Evolutionary conservation across 2,329 filamentous ascomycete species (phyloP), one percentile per base, ranked within the genome.

Genomic region (Teratosphaeria pseudoeucalypti): DNA sequence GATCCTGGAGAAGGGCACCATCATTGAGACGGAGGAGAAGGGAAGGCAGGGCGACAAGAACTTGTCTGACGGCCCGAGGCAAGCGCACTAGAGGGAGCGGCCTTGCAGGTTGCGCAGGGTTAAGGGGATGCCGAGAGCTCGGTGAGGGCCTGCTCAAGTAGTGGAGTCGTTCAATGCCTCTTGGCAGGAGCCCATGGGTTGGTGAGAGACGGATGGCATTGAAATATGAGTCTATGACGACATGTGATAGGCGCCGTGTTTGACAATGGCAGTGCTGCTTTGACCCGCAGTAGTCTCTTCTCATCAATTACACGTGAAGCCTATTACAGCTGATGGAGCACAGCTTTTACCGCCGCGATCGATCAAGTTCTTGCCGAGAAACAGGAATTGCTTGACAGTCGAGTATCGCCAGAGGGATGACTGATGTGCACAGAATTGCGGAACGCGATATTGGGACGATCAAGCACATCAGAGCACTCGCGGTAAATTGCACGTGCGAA

Each of bases 1-100:
- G 76, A 96, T 99, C 64, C 78, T 97, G 52, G 82, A 90, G 77
- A 83, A 84, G 72, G 92, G 92, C 26, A 79, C 79, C 16, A 73
- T 87, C 58, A 87, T 94, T 75, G 81, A 84, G 69, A 72, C 73
- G 47, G 74, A 79, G 73, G 37, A 43, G 23, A 19, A 27, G 16
- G 58, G 55, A 23, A 55, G 58, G n/a, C 34, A 57, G 9, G 58
- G 58, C 39, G 58, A 60, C 34, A 57, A 53, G 47, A 60, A 60
- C 19, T 1, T 53, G 55, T 27, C 43, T 34, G 53, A 60, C 32
- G 58, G 58, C 19, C 26, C 26, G 12, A 32, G 29, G 10, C 37
- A 58, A 27, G 58, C 34, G 16, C 58, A 60, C 47, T 60, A 57
- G 37, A 53, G 14, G 55, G 7, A 7, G 16, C 27, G 12, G 6